Percentiles rank a stretch among this genome's conserved stretches.
Conservation (phyloP, 2,329 filamentous ascomycete species). For the Xylariales sp. region DNA sequence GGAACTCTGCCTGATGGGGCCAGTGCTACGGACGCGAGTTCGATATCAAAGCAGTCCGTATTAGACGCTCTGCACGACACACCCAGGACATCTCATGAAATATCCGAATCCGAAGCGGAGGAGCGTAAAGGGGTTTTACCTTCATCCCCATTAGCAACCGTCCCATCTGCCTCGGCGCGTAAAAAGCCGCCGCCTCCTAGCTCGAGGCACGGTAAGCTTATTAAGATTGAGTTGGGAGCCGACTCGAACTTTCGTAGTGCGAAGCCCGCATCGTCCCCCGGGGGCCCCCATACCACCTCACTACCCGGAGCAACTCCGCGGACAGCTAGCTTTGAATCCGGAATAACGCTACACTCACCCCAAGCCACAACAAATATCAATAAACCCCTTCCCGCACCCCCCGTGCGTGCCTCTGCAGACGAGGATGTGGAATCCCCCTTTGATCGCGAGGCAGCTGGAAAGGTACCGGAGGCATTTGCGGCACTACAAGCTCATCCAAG, state of each 20-base stretch:
- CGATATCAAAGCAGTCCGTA: slow-evolving; percentile 68
- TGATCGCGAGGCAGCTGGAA: slow-evolving; percentile 65
- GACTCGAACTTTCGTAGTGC: slow-evolving; percentile 48
- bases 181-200: slow-evolving; percentile 77
- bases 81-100: slow-evolving; percentile 69
- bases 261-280: slow-evolving; percentile 31
- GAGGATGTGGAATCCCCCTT: slow-evolving; percentile 64
- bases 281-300: slow-evolving; percentile 41
- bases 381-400: slow-evolving; percentile 71
- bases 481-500: slow-evolving; percentile 50
- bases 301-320: slow-evolving; percentile 36
- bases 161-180: slow-evolving; percentile 46
- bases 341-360: slow-evolving; percentile 49
- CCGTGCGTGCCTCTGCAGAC: slow-evolving; percentile 58
- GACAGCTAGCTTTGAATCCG: slow-evolving; percentile 42
- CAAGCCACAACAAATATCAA: slow-evolving; percentile 64
- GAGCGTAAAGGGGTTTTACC: slow-evolving; percentile 54
- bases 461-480: slow-evolving; percentile 58
- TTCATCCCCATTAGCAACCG: slow-evolving; percentile 43
- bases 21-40: slow-evolving; percentile 69
- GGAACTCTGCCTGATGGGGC: slow-evolving; percentile 54
- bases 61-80: slow-evolving; percentile 64
- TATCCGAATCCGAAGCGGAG: slow-evolving; percentile 62
- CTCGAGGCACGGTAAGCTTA: slow-evolving; percentile 81
- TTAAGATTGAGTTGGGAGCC: slow-evolving; percentile 63